Conservation (phyloP, 2,329 filamentous ascomycete genomes). For the Periconia sp. region DNA sequence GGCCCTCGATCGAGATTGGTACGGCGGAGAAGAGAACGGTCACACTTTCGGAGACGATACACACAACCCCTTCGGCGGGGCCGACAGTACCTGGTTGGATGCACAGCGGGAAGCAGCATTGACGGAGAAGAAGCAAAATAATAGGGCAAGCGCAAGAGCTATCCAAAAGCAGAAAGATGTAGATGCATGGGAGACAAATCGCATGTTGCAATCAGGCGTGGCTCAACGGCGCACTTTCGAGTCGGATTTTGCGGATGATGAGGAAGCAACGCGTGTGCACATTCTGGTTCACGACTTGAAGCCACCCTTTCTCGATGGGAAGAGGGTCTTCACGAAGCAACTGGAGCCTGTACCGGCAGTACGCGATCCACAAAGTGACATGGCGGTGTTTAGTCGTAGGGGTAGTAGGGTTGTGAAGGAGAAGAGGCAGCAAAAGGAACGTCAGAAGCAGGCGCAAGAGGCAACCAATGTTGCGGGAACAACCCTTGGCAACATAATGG, state of each 20-base stretch:
- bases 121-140: constrained; percentile 79
- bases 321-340: constrained; percentile 97
- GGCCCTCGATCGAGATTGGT: constrained; percentile 90
- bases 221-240: constrained; percentile 86
- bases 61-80: constrained; percentile 89
- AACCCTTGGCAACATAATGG: constrained; percentile 91
- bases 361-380: constrained; percentile 92
- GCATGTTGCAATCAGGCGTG: constrained; percentile 95
- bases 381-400: constrained; percentile 97
- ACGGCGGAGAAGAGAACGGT: constrained; percentile 82
- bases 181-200: constrained; percentile 98
- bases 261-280: constrained; percentile 88
- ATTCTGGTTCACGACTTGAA: constrained; percentile 91
- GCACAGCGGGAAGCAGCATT: constrained; percentile 75
- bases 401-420: constrained; percentile 94
- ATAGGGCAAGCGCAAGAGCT: constrained; percentile 73
- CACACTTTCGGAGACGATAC: constrained; percentile 88
- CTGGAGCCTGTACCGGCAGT: constrained; percentile 93
- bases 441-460: constrained; percentile 92
- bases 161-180: constrained; percentile 91
- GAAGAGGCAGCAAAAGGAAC: constrained; percentile 86
- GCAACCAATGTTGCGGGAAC: constrained; percentile 94
- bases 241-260: constrained; percentile 85
- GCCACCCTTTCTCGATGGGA: constrained; percentile 92
- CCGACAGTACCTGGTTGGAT: constrained; percentile 75